Evolutionary conservation across 169 alveolate species (phyloP).

Genomic region (Cryptosporidium meleagridis): DNA sequence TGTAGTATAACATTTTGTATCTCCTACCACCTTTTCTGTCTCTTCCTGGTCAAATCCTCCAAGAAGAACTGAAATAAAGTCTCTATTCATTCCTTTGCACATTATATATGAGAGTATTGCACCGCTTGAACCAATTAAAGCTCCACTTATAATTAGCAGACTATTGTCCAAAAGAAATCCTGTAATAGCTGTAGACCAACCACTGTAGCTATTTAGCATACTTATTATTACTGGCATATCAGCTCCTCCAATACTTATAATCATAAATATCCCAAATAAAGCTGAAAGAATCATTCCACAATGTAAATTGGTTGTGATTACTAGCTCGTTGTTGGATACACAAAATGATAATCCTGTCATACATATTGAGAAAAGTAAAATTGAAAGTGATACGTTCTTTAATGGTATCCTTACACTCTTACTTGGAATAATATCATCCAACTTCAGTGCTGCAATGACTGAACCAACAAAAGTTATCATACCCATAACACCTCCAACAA

Average conservation of each 20-base stretch:
- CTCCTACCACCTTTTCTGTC: slow-evolving; percentile 66
- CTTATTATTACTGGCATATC: slow-evolving; percentile 91
- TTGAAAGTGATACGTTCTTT: slow-evolving; percentile 7
- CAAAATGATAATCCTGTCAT: slow-evolving; percentile 49
- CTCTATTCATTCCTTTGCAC: slow-evolving; percentile 86
- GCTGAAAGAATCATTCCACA: slow-evolving; percentile 77
- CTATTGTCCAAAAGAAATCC: slow-evolving; percentile 85
- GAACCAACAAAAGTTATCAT: slow-evolving; percentile 71
- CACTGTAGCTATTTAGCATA: slow-evolving; percentile 87
- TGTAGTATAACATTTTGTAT: slow-evolving; percentile 54
- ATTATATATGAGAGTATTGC: slow-evolving; percentile 82
- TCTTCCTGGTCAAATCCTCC: slow-evolving; percentile 84
- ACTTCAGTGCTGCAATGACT: slow-evolving; percentile 74
- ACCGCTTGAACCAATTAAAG: slow-evolving; percentile 84
- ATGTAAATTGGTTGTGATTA: slow-evolving; percentile 36
- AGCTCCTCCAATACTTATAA: slow-evolving; percentile 85
- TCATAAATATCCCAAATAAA: slow-evolving; percentile 87
- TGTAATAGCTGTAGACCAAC: slow-evolving; percentile 88
- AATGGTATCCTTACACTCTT: slow-evolving; percentile 41
- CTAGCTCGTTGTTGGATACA: slow-evolving; percentile 16
- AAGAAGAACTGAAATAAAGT: slow-evolving; percentile 81
- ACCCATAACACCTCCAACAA: slow-evolving; percentile 46
- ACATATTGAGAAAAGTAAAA: background rate
- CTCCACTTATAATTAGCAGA: slow-evolving; percentile 83
- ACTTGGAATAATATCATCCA: slow-evolving; percentile 69